These are phyloP conservation scores for Solanum megistacrolobum DNA, from an alignment of 257 asterid species.

Conservation along the genomic window DNA sequence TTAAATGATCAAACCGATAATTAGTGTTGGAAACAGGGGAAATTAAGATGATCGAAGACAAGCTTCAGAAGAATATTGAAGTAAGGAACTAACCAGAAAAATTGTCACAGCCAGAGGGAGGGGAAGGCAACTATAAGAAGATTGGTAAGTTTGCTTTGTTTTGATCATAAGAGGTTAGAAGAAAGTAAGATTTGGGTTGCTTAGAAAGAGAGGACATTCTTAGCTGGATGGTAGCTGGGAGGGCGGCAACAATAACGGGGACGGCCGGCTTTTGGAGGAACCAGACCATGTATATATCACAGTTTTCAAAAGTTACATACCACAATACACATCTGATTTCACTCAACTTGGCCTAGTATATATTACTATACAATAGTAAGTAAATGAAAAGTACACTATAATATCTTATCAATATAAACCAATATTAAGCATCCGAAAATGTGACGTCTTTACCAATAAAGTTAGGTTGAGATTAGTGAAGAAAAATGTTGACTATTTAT, in stretches of 20 bases:
- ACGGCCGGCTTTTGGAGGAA: neutral
- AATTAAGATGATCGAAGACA: neutral
- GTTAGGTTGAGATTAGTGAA: neutral
- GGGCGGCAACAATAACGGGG: neutral
- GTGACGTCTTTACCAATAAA: neutral
- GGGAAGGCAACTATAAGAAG: neutral
- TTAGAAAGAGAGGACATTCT: neutral
- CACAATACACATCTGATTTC: neutral
- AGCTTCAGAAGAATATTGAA: neutral
- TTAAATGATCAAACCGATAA: neutral
- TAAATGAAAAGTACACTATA: neutral
- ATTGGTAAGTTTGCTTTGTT: neutral
- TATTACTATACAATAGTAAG: neutral
- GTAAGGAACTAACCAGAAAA: neutral
- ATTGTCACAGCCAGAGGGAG: neutral
- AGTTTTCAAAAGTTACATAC: neutral
- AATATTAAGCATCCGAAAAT: neutral
- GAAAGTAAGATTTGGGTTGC: neutral
- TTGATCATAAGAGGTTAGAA: neutral
- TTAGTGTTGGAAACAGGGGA: neutral
- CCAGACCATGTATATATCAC: neutral
- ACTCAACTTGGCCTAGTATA: neutral
- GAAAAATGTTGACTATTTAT: neutral
- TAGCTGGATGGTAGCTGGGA: neutral
- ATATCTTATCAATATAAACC: neutral